Evolutionary conservation across 768 basidiomycete genomes (phyloP), one percentile per base, ranked within the genome.

Genomic region (Melanogaster broomeanus): DNA sequence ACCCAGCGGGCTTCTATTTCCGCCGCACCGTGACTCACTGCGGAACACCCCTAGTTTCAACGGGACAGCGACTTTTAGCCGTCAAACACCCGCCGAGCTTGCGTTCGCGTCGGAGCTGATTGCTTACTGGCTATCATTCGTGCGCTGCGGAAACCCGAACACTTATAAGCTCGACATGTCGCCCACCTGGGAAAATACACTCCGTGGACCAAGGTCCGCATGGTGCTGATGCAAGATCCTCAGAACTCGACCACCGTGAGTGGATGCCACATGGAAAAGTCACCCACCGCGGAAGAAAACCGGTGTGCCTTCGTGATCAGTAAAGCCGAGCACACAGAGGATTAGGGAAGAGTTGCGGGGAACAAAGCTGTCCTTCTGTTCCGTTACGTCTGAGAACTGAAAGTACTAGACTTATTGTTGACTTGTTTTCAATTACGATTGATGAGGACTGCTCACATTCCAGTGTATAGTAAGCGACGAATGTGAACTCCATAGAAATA

Each of bases 121-220:
- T 38, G 83, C 80, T 7, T 84, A 85, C 62, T 84, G 83, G 82
- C 66, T 85, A 6, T 86, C 82, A 3, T 85, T 86, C 54, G 82
- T 85, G 19, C 80, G 82, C 37, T 61, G 77, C 1, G 74, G 75
- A 2, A 65, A 84, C 60, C 83, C 82, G 0, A 85, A 83, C 64
- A 76, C 75, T 6, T 71, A 74, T 67, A 83, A 80, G 60, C 73
- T 84, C 2, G 56, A 71, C 0, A 68, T 74, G 30, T 81, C 83
- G 1, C 83, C 82, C 0, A 56, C 47, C 16, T 85, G 85, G 83
- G 54, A 28, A 53, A 41, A 34, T 83, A 77, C 54, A 68, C 57
- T 2, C 44, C 58, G 2, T 21, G 11, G 2, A 56, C 46, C n/a
- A 69, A 66, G 55, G 48, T 59, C n/a, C 66, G 79, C 42, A 76